Conservation (phyloP, 305 asterid genomes). For the Plantago coronopus region DNA sequence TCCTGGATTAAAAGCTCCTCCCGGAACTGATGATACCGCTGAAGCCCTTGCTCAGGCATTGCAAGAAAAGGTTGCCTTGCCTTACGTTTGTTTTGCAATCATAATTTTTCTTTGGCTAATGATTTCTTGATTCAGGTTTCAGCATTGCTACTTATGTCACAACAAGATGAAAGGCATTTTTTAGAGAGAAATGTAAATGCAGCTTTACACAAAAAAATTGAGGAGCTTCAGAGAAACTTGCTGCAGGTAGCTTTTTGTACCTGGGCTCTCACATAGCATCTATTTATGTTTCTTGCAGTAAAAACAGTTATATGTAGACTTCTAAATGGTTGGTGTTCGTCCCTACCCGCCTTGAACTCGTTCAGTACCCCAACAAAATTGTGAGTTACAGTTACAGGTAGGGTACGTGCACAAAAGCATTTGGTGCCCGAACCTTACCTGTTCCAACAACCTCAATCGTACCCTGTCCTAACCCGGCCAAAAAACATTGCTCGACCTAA, state of each 20-base stretch:
- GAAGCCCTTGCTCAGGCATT: constrained; percentile 73
- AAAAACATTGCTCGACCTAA: too few species aligned
- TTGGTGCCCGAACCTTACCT: too few species aligned
- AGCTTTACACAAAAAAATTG: constrained; percentile 65
- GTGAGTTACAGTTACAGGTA: too few species aligned
- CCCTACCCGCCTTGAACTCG: too few species aligned
- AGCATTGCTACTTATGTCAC: constrained; percentile 76
- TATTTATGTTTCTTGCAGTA: too few species aligned
- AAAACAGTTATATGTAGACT: too few species aligned
- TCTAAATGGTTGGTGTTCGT: too few species aligned
- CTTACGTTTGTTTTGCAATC: constrained; percentile 18
- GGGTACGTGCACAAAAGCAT: too few species aligned
- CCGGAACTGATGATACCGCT: constrained; percentile 45
- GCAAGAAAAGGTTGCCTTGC: constrained; percentile 77
- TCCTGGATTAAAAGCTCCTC: constrained; percentile 32
- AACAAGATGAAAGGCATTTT: constrained; percentile 84
- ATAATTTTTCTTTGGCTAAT: constrained; percentile 8
- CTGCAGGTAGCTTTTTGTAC: constrained; percentile 49
- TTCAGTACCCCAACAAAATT: too few species aligned
- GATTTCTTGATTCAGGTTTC: constrained; percentile 50
- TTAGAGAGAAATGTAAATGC: constrained; percentile 80
- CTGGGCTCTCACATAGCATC: background rate
- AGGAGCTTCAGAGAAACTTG: constrained; percentile 83
- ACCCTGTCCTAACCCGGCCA: too few species aligned
- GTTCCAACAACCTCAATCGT: too few species aligned